Percentiles rank a stretch among this genome's conserved stretches.
These are phyloP conservation scores for Malus sieversii DNA, from an alignment of 306 rosid species.

Conservation along the genomic window DNA sequence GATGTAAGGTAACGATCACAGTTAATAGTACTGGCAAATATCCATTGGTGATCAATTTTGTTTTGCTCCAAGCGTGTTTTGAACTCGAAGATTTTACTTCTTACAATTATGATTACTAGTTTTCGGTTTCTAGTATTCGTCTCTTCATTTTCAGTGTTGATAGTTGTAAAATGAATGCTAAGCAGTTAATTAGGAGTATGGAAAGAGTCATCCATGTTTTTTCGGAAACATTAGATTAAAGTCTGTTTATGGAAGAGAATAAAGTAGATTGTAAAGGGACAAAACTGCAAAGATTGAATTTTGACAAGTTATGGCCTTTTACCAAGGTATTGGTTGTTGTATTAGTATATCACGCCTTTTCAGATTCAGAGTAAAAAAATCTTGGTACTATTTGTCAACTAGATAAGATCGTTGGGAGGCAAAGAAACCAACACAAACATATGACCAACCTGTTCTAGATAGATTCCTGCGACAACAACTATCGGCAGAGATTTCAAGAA, in stretches of 20 bases:
- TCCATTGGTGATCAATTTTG: background rate
- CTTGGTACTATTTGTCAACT: background rate
- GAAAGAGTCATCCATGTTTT: background rate
- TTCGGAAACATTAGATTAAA: background rate
- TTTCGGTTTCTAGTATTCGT: no score
- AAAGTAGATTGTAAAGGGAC: background rate
- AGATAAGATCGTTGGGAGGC: background rate
- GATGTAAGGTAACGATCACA: constrained; percentile 52
- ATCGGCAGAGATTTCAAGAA: background rate
- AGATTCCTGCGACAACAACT: background rate
- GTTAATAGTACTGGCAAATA: background rate
- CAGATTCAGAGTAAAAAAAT: background rate
- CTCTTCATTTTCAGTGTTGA: no score
- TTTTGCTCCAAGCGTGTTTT: background rate
- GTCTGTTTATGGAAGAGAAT: background rate
- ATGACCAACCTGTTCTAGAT: background rate
- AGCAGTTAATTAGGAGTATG: background rate
- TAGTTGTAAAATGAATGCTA: background rate
- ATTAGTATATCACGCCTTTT: background rate
- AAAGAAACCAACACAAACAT: background rate
- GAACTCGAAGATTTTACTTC: background rate
- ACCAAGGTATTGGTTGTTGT: background rate
- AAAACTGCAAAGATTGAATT: background rate
- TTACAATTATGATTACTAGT: no score
- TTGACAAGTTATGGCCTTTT: background rate